A percentile compares a stretch with the other conserved stretches of the same genome.
phyloP scores from a whole-genome alignment of 495 filamentous ascomycete genomes.

The Penicillium argentinense region DNA sequence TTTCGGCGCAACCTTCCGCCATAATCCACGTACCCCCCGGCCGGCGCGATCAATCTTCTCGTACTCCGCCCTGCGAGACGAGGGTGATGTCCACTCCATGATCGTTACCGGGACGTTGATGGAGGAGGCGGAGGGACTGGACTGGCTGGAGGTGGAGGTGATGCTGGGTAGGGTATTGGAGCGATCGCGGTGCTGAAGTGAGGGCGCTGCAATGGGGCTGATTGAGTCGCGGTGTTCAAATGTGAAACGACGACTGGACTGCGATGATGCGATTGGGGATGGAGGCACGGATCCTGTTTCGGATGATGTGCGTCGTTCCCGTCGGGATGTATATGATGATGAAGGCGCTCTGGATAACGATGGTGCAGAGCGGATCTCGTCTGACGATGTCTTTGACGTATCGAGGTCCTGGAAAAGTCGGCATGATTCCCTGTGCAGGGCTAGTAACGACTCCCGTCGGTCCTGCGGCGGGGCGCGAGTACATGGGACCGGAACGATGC shows the following conservation, averaged over 20 bases:
- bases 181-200: slow-evolving; percentile 14
- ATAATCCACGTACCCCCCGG: slow-evolving; percentile 44
- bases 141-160: neutral
- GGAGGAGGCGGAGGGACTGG: slow-evolving; percentile 24
- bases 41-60: slow-evolving; percentile 51
- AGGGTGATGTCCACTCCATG: slow-evolving; percentile 51
- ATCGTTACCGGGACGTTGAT: slow-evolving; percentile 41
- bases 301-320: slow-evolving; percentile 14
- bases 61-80: slow-evolving; percentile 48
- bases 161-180: slow-evolving; percentile 19
- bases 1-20: slow-evolving; percentile 43
- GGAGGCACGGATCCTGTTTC: slow-evolving; percentile 21
- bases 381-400: neutral
- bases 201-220: slow-evolving; percentile 7
- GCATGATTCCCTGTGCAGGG: slow-evolving; percentile 47
- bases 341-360: slow-evolving; percentile 7
- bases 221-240: slow-evolving; percentile 13
- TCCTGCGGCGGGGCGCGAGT: slow-evolving; percentile 20
- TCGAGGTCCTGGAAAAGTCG: slow-evolving; percentile 41
- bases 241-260: slow-evolving; percentile 13
- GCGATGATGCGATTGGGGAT: slow-evolving; percentile 22
- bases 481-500: slow-evolving; percentile 31
- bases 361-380: slow-evolving; percentile 7
- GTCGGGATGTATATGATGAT: slow-evolving; percentile 8
- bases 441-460: slow-evolving; percentile 38